phyloP scores from a whole-genome alignment of 2,329 filamentous ascomycete genomes.

The Arthrobotrys sphaeroides region DNA sequence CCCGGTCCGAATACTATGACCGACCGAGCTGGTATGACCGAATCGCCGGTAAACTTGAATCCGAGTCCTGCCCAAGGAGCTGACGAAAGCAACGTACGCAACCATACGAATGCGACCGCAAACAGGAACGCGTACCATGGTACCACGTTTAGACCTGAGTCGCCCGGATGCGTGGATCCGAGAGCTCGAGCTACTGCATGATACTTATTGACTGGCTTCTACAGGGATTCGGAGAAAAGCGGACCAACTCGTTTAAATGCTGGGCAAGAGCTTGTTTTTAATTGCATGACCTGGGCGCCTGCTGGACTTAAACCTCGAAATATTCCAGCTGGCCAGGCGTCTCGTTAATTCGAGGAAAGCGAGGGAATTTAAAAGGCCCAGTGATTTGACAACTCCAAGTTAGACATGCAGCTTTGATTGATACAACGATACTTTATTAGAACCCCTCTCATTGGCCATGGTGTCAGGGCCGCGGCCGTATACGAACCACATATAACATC shows the following conservation, averaged over 20 bases:
- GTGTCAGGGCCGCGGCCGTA: too few species aligned
- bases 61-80: neutral
- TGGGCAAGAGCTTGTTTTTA: conserved; percentile 28
- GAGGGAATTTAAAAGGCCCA: too few species aligned
- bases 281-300: too few species aligned
- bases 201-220: neutral
- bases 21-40: neutral
- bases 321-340: too few species aligned
- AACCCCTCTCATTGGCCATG: too few species aligned
- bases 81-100: conserved; percentile 6
- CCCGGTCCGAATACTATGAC: neutral
- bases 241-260: conserved; percentile 2
- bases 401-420: too few species aligned
- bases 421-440: too few species aligned
- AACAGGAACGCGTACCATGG: neutral
- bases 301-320: too few species aligned
- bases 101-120: neutral
- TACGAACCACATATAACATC: too few species aligned
- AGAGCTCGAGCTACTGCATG: too few species aligned
- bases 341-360: too few species aligned
- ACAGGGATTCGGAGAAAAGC: neutral
- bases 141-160: neutral
- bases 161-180: neutral
- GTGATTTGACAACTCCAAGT: too few species aligned
- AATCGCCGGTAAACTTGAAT: neutral